These are phyloP conservation scores for Rhipidocladum racemiflorum DNA, from an alignment of 176 grass and related monocot species.

Conservation along the genomic window DNA sequence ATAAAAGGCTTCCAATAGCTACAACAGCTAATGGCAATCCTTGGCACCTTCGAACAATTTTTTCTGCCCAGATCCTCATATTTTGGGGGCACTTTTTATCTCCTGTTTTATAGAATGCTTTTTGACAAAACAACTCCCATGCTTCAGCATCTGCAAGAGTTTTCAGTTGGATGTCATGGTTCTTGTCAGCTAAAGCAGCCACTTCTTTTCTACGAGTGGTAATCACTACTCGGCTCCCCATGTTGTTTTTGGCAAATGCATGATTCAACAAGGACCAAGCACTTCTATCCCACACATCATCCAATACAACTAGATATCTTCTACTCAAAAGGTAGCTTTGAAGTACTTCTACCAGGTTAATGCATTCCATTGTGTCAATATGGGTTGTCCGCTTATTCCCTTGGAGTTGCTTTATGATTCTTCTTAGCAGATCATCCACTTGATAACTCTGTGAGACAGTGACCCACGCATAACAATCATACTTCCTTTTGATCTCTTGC, in stretches of 20 bases:
- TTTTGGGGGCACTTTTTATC: too few species aligned
- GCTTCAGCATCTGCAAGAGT: constrained; percentile 11
- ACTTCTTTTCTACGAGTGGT: constrained; percentile 31
- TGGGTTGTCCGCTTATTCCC: constrained; percentile 10
- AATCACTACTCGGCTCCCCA: constrained; percentile 32
- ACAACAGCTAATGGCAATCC: not conserved
- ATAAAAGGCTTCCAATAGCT: not conserved
- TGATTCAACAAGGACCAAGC: not conserved
- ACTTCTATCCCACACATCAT: constrained; percentile 28
- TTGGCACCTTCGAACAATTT: not conserved
- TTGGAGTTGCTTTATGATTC: not conserved
- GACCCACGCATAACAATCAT: constrained; percentile 29
- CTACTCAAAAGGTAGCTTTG: not conserved
- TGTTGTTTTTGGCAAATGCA: constrained; percentile 1
- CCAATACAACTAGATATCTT: constrained; percentile 34
- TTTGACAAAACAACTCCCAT: constrained; percentile 37
- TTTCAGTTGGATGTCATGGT: not conserved
- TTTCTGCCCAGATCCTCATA: not conserved
- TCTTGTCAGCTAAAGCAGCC: not conserved
- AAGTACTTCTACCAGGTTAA: not conserved
- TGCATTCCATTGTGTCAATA: not conserved
- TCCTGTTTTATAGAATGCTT: not conserved
- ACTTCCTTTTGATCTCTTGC: not conserved
- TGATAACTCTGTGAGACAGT: constrained; percentile 12
- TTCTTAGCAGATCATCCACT: constrained; percentile 22